Percentiles rank a stretch among this genome's conserved stretches.
phyloP scores from a whole-genome alignment of 257 asterid species.

The Nicotiana attenuata region DNA sequence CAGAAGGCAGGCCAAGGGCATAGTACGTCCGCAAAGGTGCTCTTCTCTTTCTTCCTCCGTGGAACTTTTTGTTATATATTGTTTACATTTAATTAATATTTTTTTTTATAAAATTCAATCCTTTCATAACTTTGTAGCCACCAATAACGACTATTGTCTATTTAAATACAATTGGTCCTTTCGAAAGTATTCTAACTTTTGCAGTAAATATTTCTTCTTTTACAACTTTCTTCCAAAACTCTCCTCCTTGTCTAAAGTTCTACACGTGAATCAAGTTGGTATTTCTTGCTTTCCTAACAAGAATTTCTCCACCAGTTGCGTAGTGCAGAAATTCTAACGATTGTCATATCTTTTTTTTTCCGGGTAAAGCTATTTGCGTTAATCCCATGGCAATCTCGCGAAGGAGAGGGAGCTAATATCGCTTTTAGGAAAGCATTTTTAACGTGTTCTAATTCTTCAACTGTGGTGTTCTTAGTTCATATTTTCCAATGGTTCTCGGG shows the following conservation, averaged over 20 bases:
- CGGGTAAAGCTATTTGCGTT: background rate
- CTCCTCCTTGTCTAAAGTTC: background rate
- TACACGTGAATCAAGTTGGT: background rate
- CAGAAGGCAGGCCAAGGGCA: slow-evolving; percentile 6
- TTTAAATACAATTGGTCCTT: background rate
- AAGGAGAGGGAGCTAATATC: background rate
- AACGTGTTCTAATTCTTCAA: background rate
- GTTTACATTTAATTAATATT: background rate
- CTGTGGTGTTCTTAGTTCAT: background rate
- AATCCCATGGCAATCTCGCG: background rate
- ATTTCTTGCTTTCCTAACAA: background rate
- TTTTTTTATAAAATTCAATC: too few relatives aligned
- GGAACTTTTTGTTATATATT: background rate
- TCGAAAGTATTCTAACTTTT: background rate
- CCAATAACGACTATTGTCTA: background rate
- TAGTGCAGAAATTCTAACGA: background rate
- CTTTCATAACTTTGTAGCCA: background rate
- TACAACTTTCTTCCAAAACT: background rate
- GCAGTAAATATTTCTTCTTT: background rate
- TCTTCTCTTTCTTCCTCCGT: background rate
- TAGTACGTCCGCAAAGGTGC: slow-evolving; percentile 4
- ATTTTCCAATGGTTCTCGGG: background rate
- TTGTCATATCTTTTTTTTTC: background rate
- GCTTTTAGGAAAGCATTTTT: background rate
- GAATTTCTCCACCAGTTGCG: background rate